phyloP scores from a whole-genome alignment of 441 rosid species.

The Pelargonium citronellum region DNA sequence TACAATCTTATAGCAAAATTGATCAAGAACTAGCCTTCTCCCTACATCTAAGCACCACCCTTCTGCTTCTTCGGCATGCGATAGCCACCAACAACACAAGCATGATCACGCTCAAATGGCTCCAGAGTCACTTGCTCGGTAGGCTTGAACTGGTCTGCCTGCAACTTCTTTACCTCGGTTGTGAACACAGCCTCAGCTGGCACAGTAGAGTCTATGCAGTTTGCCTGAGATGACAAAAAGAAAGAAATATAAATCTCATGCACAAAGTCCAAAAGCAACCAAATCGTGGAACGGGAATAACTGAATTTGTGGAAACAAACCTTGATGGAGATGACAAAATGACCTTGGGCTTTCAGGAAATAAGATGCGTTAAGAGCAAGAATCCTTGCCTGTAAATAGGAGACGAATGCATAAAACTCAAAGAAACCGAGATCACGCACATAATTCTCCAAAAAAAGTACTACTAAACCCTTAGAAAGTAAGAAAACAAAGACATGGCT shows the following conservation, averaged over 20 bases:
- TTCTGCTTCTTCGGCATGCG: conserved; percentile 77
- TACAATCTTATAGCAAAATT: too few species aligned
- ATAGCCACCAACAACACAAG: conserved; percentile 83
- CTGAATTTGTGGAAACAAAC: conserved; percentile 29
- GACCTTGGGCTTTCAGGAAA: conserved; percentile 83
- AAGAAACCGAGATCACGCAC: background rate
- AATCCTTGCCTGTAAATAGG: conserved; percentile 69
- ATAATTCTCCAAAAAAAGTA: too few species aligned
- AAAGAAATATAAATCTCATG: background rate
- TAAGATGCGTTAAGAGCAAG: conserved; percentile 74
- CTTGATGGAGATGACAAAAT: conserved; percentile 96
- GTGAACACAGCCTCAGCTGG: conserved; percentile 77
- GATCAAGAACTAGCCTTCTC: too few species aligned
- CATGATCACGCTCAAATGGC: conserved; percentile 93
- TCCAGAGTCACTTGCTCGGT: conserved; percentile 86
- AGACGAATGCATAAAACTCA: background rate
- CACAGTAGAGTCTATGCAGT: conserved; percentile 80
- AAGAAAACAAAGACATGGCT: background rate
- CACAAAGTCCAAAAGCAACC: background rate
- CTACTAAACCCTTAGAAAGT: background rate
- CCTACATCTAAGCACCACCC: conserved; percentile 17
- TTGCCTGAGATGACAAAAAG: conserved; percentile 42
- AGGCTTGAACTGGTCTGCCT: conserved; percentile 76
- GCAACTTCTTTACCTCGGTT: conserved; percentile 76
- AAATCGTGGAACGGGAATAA: background rate